phyloP scores from a whole-genome alignment of 495 filamentous ascomycete genomes.

The Staphylotrichum tortipilum region DNA sequence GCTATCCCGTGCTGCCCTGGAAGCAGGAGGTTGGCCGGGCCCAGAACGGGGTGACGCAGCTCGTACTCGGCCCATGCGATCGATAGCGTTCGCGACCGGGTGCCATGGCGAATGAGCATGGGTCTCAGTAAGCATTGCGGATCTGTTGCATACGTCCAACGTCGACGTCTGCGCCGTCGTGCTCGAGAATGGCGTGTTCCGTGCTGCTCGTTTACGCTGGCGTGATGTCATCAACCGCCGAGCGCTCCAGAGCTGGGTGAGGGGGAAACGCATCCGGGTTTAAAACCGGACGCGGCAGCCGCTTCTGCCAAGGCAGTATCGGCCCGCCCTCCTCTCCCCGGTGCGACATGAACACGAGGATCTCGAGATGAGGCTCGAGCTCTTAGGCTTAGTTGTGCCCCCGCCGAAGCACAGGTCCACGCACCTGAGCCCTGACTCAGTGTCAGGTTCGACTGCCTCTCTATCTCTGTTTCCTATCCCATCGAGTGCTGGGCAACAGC shows the following conservation, averaged over 20 bases:
- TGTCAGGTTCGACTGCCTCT: no score
- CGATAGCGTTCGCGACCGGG: background rate
- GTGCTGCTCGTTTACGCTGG: constrained; percentile 5
- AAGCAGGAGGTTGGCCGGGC: background rate
- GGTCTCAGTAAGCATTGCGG: background rate
- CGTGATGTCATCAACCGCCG: constrained; percentile 16
- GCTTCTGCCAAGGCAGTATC: background rate
- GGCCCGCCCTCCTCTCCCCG: background rate
- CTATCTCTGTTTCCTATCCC: no score
- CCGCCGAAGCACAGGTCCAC: no score
- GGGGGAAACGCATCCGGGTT: background rate
- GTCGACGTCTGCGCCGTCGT: background rate
- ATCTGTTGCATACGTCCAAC: background rate
- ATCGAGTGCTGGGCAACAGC: no score
- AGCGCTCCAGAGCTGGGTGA: background rate
- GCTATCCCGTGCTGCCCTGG: background rate
- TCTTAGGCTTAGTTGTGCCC: no score
- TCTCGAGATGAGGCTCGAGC: background rate
- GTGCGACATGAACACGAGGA: background rate
- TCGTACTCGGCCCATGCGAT: background rate
- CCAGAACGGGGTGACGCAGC: background rate
- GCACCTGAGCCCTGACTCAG: no score
- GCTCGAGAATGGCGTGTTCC: background rate
- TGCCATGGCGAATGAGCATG: background rate
- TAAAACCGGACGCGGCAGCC: background rate